A percentile compares a stretch with the other conserved stretches of the same genome.
phyloP scores from a whole-genome alignment of 2,329 filamentous ascomycete species.

The Thermomyces lanuginosus region DNA sequence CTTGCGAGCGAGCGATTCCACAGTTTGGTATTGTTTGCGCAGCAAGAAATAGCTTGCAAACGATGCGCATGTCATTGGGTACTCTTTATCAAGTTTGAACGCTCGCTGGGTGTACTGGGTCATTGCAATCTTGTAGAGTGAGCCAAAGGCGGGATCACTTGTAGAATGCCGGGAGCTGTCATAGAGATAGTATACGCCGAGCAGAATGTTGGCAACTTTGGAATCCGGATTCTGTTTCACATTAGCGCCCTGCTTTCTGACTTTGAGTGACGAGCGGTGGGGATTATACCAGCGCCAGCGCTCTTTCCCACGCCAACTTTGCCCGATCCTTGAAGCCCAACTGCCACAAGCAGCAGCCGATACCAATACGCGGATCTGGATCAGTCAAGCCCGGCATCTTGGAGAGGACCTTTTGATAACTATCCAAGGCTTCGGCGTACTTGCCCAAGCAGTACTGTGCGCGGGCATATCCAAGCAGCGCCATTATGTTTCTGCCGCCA shows the following conservation, averaged over 20 bases:
- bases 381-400: constrained; percentile 79
- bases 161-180: constrained; percentile 67
- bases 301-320: constrained; percentile 74
- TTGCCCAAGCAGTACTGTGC: constrained; percentile 74
- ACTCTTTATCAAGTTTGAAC: constrained; percentile 82
- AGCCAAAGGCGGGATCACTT: constrained; percentile 69
- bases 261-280: neutral
- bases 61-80: constrained; percentile 74
- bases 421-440: constrained; percentile 64
- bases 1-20: constrained; percentile 74
- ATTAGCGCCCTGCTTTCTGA: neutral
- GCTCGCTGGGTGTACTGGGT: constrained; percentile 85
- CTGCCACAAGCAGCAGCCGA: constrained; percentile 95
- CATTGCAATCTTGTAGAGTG: constrained; percentile 83
- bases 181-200: constrained; percentile 81
- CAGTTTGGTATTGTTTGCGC: constrained; percentile 61
- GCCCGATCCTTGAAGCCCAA: constrained; percentile 88
- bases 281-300: constrained; percentile 48
- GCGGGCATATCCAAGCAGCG: constrained; percentile 74
- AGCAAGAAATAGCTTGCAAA: constrained; percentile 84
- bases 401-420: constrained; percentile 73
- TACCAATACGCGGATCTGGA: constrained; percentile 87
- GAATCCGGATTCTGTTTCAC: constrained; percentile 48
- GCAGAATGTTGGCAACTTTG: constrained; percentile 75
- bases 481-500: constrained; percentile 76